These are phyloP conservation scores for Marchantia paleacea DNA, from an alignment of 225 moss, liverwort and hornwort genomes.

Conservation along the genomic window DNA sequence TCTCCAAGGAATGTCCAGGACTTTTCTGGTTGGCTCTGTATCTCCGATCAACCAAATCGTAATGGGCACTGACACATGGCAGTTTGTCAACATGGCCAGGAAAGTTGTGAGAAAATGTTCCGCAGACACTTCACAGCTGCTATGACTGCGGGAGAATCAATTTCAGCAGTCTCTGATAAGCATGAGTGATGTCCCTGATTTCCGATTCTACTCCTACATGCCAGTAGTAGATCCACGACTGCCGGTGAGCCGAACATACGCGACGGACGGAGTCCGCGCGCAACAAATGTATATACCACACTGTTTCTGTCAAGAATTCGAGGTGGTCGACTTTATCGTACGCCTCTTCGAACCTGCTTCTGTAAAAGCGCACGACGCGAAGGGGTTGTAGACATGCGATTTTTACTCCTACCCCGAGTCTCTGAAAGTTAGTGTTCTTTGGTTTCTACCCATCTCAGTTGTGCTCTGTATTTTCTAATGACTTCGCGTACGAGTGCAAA, in stretches of 20 bases:
- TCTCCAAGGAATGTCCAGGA: background rate
- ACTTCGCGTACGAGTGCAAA: background rate
- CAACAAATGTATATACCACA: conserved; percentile 11
- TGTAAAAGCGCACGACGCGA: background rate
- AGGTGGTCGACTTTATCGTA: background rate
- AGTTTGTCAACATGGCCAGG: background rate
- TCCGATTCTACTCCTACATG: background rate
- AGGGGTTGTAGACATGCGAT: background rate
- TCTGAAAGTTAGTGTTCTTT: background rate
- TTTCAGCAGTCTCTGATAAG: background rate
- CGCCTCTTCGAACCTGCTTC: background rate
- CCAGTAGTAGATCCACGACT: background rate
- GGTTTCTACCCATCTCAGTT: background rate
- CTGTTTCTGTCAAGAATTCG: background rate
- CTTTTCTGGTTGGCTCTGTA: background rate
- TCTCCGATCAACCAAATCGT: background rate
- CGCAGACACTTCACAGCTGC: background rate
- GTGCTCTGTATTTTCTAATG: background rate
- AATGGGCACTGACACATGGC: background rate
- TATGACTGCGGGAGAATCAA: background rate
- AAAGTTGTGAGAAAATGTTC: background rate
- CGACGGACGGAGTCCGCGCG: background rate
- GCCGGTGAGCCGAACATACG: background rate
- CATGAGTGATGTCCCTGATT: background rate
- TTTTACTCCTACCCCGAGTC: background rate